Evolutionary conservation across 148 eudicot genomes (phyloP), one percentile per base, ranked within the genome.

Genomic region (Arbutus unedo): DNA sequence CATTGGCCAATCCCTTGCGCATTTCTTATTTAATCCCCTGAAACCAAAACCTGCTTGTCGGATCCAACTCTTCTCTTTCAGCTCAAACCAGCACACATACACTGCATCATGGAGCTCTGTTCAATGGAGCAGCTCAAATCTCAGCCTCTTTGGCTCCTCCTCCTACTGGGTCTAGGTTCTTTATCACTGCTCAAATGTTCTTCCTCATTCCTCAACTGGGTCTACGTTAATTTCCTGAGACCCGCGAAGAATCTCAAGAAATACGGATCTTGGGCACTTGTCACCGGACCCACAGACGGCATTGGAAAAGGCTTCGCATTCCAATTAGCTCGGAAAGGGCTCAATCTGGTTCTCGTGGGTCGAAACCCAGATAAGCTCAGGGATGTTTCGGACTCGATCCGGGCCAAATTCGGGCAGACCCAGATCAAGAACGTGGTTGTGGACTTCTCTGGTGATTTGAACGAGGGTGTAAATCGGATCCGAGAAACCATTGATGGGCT

Each of bases 201-300:
- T 68, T 74, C 90, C 10, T 81, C 86, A 59, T 74, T 93, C 43
- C 85, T 96, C 81, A 87, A 80, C 38, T 96, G 98, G 97, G 93
- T 88, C 3, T 96, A 93, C 74, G 84, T 96, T 41, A 90, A 86
- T 86, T 94, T 96, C 87, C 80, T 94, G 44, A 82, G 98, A 86
- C 94, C 97, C 67, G 55, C 85, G 3, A 96, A 96, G 81, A 96
- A 94, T 83, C 87, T 96, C 47, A 94, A 93, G 89, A 90, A 92
- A 78, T 96, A 96, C 77, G 99, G 99, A 7, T 93, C 98, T 15
- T 96, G 99, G 99, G 99, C 98, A 4, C 82, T 94, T 1, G 86
- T 96, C 15, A 96, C 99, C 8, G 99, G 99, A 4, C 91, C 99
- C 21, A 96, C 99, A 13, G 99, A 94, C 78, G 99, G 99, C 3